These are phyloP conservation scores for Glomus cerebriforme DNA, from an alignment of 192 early-diverging fungal genomes.

Conservation along the genomic window DNA sequence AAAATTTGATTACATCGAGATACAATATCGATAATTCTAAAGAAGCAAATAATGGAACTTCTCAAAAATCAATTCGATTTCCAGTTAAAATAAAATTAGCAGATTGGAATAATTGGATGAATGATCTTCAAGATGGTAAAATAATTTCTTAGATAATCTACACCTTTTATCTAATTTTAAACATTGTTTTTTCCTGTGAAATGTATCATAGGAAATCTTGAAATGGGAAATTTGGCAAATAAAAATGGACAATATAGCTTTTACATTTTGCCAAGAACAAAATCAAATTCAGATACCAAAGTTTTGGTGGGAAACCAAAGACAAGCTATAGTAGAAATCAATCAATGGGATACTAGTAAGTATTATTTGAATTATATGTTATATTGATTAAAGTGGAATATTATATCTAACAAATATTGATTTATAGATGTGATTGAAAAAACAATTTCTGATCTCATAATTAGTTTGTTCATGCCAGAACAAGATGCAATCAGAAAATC, in stretches of 20 bases:
- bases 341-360: conserved; percentile 39
- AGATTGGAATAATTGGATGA: conserved; percentile 18
- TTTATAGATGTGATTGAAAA: conserved; percentile 37
- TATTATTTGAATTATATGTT: background rate
- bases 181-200: background rate
- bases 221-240: background rate
- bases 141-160: background rate
- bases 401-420: background rate
- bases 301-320: conserved; percentile 38
- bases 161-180: background rate
- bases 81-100: conserved; percentile 27
- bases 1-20: conserved; percentile 10
- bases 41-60: background rate
- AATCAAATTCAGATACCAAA: background rate
- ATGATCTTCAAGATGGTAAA: background rate
- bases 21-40: background rate
- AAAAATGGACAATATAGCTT: conserved; percentile 43
- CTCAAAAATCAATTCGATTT: conserved; percentile 25
- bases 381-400: background rate
- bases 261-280: conserved; percentile 36
- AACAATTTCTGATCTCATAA: conserved; percentile 32
- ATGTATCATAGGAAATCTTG: background rate
- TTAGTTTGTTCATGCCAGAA: conserved; percentile 38
- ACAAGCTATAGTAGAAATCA: conserved; percentile 36
- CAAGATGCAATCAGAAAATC: conserved; percentile 33